A percentile compares a stretch with the other conserved stretches of the same genome.
phyloP scores from a whole-genome alignment of 192 early-diverging fungal species.

The Backusella tarrabulga region DNA sequence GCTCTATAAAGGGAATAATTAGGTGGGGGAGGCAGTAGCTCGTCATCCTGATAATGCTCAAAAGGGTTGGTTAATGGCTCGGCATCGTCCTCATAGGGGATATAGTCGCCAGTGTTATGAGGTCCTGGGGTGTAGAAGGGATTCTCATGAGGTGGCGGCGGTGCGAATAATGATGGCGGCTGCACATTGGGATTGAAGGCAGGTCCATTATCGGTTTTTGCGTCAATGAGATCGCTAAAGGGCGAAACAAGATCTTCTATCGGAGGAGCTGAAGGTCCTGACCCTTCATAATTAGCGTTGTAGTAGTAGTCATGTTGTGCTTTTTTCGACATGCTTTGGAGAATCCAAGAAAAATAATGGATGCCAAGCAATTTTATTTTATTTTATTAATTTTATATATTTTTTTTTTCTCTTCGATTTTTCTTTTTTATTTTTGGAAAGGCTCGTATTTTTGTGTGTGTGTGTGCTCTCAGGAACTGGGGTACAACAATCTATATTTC shows the following conservation, averaged over 20 bases:
- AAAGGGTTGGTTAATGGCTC: background rate
- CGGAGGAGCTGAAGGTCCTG: background rate
- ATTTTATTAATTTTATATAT: no score
- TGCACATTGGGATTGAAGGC: background rate
- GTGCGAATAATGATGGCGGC: background rate
- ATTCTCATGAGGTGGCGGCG: background rate
- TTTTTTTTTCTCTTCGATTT: background rate
- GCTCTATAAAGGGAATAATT: slow-evolving; percentile 32
- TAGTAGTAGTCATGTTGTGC: background rate
- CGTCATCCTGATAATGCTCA: background rate
- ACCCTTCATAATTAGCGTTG: background rate
- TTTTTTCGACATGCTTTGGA: background rate
- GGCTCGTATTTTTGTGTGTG: background rate
- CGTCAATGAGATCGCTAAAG: background rate
- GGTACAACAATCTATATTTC: background rate
- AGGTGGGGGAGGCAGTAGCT: slow-evolving; percentile 27
- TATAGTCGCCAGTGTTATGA: background rate
- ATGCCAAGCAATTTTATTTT: background rate
- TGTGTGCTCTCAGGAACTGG: background rate
- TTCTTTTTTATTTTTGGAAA: background rate
- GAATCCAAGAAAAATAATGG: background rate
- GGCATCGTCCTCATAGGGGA: background rate
- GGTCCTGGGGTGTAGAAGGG: background rate
- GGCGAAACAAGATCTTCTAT: background rate
- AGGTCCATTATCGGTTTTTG: background rate